phyloP scores from a whole-genome alignment of 2,329 filamentous ascomycete species.

The Fusarium goolgardi region DNA sequence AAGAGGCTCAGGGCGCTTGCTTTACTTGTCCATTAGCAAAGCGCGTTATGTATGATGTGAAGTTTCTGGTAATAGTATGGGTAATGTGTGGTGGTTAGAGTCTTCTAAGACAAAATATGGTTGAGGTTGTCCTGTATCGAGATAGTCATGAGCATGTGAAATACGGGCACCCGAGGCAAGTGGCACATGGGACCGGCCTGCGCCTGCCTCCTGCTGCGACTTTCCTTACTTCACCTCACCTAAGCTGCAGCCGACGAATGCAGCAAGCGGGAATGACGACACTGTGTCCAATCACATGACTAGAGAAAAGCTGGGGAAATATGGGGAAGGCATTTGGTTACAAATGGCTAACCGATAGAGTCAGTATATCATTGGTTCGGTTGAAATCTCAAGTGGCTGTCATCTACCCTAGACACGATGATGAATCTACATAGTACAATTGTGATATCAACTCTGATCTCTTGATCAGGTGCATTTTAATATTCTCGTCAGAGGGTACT shows the following conservation, averaged over 20 bases:
- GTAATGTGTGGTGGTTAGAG: slow-evolving; percentile 13
- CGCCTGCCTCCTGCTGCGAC: slow-evolving; percentile 27
- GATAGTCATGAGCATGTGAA: slow-evolving; percentile 45
- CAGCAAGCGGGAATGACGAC: slow-evolving; percentile 47
- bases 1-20: slow-evolving; percentile 26
- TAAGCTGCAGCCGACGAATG: slow-evolving; percentile 43
- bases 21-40: slow-evolving; percentile 41
- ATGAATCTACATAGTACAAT: background rate
- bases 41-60: slow-evolving; percentile 5
- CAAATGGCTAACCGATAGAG: background rate
- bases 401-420: slow-evolving; percentile 10
- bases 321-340: slow-evolving; percentile 34
- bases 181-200: slow-evolving; percentile 42
- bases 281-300: slow-evolving; percentile 46
- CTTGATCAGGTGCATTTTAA: background rate
- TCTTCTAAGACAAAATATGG: slow-evolving; percentile 14
- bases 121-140: slow-evolving; percentile 26
- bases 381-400: no score
- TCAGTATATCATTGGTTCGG: slow-evolving; percentile 17
- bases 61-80: background rate
- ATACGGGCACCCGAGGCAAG: slow-evolving; percentile 47
- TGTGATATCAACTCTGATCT: background rate
- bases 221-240: slow-evolving; percentile 29
- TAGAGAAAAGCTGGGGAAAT: slow-evolving; percentile 44
- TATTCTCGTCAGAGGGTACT: no score